phyloP scores from a whole-genome alignment of 495 filamentous ascomycete species.

The Penicillium paradoxum region DNA sequence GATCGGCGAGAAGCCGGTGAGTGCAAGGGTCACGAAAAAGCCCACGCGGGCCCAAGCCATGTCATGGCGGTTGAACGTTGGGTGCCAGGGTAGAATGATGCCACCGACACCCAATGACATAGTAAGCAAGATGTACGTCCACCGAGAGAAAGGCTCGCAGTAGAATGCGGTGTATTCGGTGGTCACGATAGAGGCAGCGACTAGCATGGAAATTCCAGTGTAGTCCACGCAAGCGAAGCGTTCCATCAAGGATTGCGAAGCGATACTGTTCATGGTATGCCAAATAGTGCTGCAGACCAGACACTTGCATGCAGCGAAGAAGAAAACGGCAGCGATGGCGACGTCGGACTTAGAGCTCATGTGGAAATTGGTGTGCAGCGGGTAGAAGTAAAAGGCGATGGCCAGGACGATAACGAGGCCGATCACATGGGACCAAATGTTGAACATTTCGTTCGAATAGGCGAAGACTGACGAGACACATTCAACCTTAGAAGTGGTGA shows the following conservation, averaged over 20 bases:
- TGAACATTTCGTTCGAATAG: constrained; percentile 88
- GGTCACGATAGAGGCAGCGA: constrained; percentile 96
- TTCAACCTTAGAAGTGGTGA: constrained; percentile 79
- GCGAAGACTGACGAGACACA: constrained; percentile 79
- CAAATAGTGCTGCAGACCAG: constrained; percentile 92
- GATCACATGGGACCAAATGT: constrained; percentile 95
- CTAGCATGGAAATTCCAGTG: constrained; percentile 92
- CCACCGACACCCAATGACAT: constrained; percentile 78
- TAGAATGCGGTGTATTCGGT: constrained; percentile 99
- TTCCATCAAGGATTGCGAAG: constrained; percentile 83
- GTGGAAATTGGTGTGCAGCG: constrained; percentile 75
- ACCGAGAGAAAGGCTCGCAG: constrained; percentile 84
- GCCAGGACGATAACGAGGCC: constrained; percentile 82
- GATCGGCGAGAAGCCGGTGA: constrained; percentile 88
- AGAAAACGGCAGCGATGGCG: constrained; percentile 87
- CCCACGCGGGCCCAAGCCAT: constrained; percentile 88
- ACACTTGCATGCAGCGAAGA: constrained; percentile 95
- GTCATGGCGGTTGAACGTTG: constrained; percentile 85
- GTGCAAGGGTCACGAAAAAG: constrained; percentile 83
- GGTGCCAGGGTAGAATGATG: constrained; percentile 93
- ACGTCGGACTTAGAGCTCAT: constrained; percentile 82
- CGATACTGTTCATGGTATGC: constrained; percentile 97
- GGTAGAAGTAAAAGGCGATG: constrained; percentile 96
- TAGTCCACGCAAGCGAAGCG: constrained; percentile 98
- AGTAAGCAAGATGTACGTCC: constrained; percentile 80